Evolutionary conservation across 78 protist species (phyloP).

Genomic region (slime mould (Dictyostelium discoideum)): dicty_2.7 NC_007091.3:3958501-3959000

Average conservation of each 20-base stretch:
- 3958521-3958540: constrained; percentile 58
- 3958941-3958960: background rate
- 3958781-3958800: constrained; percentile 49
- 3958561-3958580: constrained; percentile 51
- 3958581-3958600: constrained; percentile 69
- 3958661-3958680: constrained; percentile 56
- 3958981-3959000: constrained; percentile 53
- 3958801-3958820: constrained; percentile 76
- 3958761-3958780: constrained; percentile 46
- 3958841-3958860: constrained; percentile 36
- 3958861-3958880: constrained; percentile 72
- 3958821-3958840: constrained; percentile 1
- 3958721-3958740: constrained; percentile 89
- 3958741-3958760: constrained; percentile 32
- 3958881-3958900: constrained; percentile 69
- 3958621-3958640: constrained; percentile 68
- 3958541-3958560: constrained; percentile 67
- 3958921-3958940: background rate
- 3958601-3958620: constrained; percentile 80
- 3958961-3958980: constrained; percentile 51
- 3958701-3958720: constrained; percentile 83
- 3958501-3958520: constrained; percentile 19
- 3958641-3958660: constrained; percentile 89
- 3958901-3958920: constrained; percentile 15
- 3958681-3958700: constrained; percentile 37